Evolutionary conservation across 2,329 filamentous ascomycete species (phyloP).

Genomic region (Mycocentrospora acerina): DNA sequence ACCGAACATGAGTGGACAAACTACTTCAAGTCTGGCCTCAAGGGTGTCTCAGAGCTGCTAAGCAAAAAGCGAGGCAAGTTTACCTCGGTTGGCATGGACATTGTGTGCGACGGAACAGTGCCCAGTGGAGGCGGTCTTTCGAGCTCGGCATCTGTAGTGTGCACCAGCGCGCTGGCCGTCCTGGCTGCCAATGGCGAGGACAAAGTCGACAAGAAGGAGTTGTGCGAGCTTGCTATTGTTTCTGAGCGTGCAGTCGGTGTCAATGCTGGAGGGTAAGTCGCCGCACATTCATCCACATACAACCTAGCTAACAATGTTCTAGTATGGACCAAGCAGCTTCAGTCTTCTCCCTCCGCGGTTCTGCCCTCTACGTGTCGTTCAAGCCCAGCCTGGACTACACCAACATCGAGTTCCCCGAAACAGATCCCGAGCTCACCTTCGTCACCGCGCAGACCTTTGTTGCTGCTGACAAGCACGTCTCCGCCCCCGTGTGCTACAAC

Average conservation of each 20-base stretch:
- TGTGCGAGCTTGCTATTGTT: constrained; percentile 91
- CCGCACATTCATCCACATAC: neutral
- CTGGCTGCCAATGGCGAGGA: constrained; percentile 80
- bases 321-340: constrained; percentile 98
- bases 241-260: constrained; percentile 93
- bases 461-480: constrained; percentile 90
- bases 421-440: constrained; percentile 82
- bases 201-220: constrained; percentile 82
- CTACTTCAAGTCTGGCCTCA: constrained; percentile 93
- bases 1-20: constrained; percentile 92
- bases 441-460: constrained; percentile 94
- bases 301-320: constrained; percentile 22
- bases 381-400: constrained; percentile 73
- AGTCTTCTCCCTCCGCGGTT: constrained; percentile 84
- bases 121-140: constrained; percentile 90
- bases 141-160: constrained; percentile 92
- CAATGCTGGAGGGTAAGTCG: constrained; percentile 82
- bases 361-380: constrained; percentile 89
- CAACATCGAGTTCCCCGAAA: constrained; percentile 79
- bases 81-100: constrained; percentile 74
- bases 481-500: constrained; percentile 93
- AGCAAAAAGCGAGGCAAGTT: constrained; percentile 66
- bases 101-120: constrained; percentile 88
- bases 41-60: constrained; percentile 77
- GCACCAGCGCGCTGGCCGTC: constrained; percentile 82